phyloP scores from a whole-genome alignment of 139 green algal species.

The Tetradesmus lagerheimii region DNA sequence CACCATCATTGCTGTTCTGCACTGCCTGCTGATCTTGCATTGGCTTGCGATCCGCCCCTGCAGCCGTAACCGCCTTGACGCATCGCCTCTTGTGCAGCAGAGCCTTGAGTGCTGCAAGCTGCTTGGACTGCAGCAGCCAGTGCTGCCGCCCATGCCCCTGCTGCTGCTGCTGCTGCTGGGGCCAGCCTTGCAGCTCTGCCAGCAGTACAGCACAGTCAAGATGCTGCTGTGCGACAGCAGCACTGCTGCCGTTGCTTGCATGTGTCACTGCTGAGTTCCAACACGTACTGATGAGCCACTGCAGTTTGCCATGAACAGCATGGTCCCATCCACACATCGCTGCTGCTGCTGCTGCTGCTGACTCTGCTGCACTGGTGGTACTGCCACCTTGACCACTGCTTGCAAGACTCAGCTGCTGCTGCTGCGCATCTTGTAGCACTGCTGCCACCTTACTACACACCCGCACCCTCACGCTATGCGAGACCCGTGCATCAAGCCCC shows the following conservation, averaged over 20 bases:
- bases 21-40: background rate
- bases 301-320: background rate
- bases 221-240: background rate
- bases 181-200: background rate
- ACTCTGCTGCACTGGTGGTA: background rate
- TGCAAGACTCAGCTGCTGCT: background rate
- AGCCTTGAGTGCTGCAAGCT: background rate
- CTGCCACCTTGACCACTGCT: too few species aligned
- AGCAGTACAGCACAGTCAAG: background rate
- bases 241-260: background rate
- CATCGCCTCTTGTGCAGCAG: background rate
- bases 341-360: background rate
- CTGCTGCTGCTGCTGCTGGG: conserved; percentile 11
- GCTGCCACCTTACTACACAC: background rate
- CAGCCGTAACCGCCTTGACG: background rate
- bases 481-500: background rate
- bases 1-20: background rate
- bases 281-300: background rate
- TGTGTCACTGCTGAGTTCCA: background rate
- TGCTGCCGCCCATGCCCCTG: background rate
- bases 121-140: background rate
- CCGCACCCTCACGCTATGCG: background rate
- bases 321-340: background rate
- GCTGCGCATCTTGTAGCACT: background rate
- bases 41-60: background rate